Conservation (phyloP, 139 green algal species). For the Haematococcus lacustris region DNA sequence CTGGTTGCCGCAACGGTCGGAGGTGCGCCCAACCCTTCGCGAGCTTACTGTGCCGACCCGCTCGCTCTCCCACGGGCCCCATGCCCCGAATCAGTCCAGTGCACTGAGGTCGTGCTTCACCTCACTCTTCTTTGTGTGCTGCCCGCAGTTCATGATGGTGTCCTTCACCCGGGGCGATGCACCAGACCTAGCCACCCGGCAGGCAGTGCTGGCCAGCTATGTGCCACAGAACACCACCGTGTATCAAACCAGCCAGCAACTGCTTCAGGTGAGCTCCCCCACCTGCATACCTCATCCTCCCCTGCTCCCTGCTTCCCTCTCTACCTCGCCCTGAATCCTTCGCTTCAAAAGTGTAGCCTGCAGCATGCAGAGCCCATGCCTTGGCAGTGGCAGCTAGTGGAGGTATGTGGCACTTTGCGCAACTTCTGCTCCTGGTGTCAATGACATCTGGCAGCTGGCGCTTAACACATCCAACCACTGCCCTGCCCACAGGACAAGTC, state of each 20-base stretch:
- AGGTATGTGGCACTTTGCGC: too few species aligned
- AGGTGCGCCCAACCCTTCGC: slow-evolving; percentile 9
- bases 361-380: too few species aligned
- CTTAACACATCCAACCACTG: too few species aligned
- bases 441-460: too few species aligned
- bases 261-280: slow-evolving; percentile 13
- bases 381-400: background rate
- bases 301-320: too few species aligned
- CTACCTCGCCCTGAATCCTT: too few species aligned
- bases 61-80: background rate
- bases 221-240: slow-evolving; percentile 28
- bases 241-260: slow-evolving; percentile 27
- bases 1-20: slow-evolving; percentile 33
- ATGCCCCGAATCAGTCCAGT: background rate
- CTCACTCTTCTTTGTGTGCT: background rate
- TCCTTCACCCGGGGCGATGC: slow-evolving; percentile 33
- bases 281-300: too few species aligned
- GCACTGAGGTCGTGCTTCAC: background rate
- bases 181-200: slow-evolving; percentile 2
- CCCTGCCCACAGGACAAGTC: too few species aligned
- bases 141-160: slow-evolving; percentile 40
- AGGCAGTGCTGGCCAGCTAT: slow-evolving; percentile 18
- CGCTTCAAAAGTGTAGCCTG: too few species aligned
- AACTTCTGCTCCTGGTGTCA: too few species aligned
- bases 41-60: background rate